Evolutionary conservation across 192 early-diverging fungal genomes (phyloP), one percentile per base, ranked within the genome.

Genomic region (Podila verticillata): DNA sequence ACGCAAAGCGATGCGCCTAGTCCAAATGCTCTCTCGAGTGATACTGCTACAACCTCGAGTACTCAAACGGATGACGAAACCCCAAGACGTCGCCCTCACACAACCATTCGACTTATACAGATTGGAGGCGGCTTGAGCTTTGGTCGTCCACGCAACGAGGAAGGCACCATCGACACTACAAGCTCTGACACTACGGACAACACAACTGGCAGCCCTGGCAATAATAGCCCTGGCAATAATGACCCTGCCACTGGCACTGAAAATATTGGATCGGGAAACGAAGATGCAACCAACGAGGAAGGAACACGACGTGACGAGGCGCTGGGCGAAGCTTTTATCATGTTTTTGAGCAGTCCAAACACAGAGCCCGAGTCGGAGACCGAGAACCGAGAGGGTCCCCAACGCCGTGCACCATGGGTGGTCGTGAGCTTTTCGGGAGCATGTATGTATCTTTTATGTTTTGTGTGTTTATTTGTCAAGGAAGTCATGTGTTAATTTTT

Each of bases 51-150:
- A 19, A 12, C 24, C 1, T 10, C 51, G 51, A 54, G 22, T 54
- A 24, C 51, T 2, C 20, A 26, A 7, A 51, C 48, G 10, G 51
- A 54, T 24, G 49, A 24, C 15, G 24, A 54, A 15, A 31, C 26
- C 4, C 47, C 65, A n/a, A 57, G 65, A 15, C 32, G 77, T 51
- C 70, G 70, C 29, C 70, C 39, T n/a, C 56, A 64, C 29, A 57
- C 77, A 8, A 80, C 77, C 22, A 80, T 80, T 13, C 69, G 77
- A 4, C 63, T 80, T 17, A 68, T 80, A 54, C 77, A 80, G 29
- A 51, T 80, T 19, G 66, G 70, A 29, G 70, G 65, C n/a, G 62
- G 63, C 0, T 26, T 54, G 51, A 5, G n/a, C 7, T 24, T 26
- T n/a, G 51, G 51, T 12, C 20, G 20, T n/a, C 51, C 51, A 22